A percentile compares a stretch with the other conserved stretches of the same genome.
phyloP scores from a whole-genome alignment of 1,284 basidiomycete species.

The Ganoderma lucidum region DNA sequence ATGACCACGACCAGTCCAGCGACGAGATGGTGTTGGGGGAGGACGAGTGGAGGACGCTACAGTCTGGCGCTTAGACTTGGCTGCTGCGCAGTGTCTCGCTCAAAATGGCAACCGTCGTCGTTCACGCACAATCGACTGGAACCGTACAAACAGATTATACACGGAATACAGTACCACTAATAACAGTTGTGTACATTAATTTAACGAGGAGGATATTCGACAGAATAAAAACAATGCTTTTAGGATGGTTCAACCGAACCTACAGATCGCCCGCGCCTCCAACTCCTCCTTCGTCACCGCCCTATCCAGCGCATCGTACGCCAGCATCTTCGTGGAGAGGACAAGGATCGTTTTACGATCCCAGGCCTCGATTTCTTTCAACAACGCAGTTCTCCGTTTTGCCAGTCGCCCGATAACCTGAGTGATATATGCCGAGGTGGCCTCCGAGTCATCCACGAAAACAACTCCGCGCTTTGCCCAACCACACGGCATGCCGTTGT shows the following conservation, averaged over 20 bases:
- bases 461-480: constrained; percentile 39
- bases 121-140: neutral
- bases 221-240: neutral
- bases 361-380: neutral
- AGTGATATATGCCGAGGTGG: constrained; percentile 18
- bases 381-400: constrained; percentile 18
- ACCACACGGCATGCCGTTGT: constrained; percentile 7
- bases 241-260: constrained; percentile 29
- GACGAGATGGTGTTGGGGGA: neutral
- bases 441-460: constrained; percentile 37
- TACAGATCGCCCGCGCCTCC: constrained; percentile 32
- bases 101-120: constrained; percentile 4
- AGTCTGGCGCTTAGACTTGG: neutral
- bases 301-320: constrained; percentile 29
- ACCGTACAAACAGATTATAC: neutral
- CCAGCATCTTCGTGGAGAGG: constrained; percentile 35
- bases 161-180: neutral
- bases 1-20: constrained; percentile 14
- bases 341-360: constrained; percentile 32
- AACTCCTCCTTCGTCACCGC: constrained; percentile 23
- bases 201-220: neutral
- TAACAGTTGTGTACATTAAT: too few relatives aligned
- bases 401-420: constrained; percentile 23
- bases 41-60: too few relatives aligned
- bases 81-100: constrained; percentile 1